phyloP scores from a whole-genome alignment of 2,329 filamentous ascomycete species.

The Calonectria crousiana region DNA sequence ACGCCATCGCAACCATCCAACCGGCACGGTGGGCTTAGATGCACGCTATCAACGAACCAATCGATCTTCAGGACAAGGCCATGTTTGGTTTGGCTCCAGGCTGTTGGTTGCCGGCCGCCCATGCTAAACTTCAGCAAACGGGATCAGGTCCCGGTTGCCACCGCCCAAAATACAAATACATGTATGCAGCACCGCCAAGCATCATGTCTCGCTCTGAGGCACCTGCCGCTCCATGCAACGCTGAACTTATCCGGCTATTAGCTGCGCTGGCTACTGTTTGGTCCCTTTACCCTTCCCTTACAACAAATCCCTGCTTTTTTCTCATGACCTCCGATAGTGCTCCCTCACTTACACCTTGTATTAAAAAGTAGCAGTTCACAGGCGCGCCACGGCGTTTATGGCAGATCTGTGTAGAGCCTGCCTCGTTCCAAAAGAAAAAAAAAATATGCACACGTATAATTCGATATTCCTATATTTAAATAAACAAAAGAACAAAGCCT shows the following conservation, averaged over 20 bases:
- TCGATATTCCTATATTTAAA: no score
- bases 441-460: background rate
- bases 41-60: constrained; percentile 30
- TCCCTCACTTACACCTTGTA: background rate
- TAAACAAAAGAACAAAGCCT: background rate
- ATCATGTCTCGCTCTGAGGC: background rate
- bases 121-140: constrained; percentile 12
- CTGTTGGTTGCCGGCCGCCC: constrained; percentile 36
- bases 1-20: constrained; percentile 16
- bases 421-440: background rate
- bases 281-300: background rate
- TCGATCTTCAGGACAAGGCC: constrained; percentile 28
- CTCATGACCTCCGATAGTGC: background rate
- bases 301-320: background rate
- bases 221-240: background rate
- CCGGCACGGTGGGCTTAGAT: constrained; percentile 33
- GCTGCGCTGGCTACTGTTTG: background rate
- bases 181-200: background rate
- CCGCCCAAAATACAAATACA: background rate
- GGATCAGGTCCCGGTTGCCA: constrained; percentile 14
- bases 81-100: constrained; percentile 35
- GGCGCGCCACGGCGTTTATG: background rate
- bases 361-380: background rate
- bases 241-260: background rate
- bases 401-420: background rate